Conservation (phyloP, 164 flowering plant genomes). For the Hamamelis virginiana region DNA sequence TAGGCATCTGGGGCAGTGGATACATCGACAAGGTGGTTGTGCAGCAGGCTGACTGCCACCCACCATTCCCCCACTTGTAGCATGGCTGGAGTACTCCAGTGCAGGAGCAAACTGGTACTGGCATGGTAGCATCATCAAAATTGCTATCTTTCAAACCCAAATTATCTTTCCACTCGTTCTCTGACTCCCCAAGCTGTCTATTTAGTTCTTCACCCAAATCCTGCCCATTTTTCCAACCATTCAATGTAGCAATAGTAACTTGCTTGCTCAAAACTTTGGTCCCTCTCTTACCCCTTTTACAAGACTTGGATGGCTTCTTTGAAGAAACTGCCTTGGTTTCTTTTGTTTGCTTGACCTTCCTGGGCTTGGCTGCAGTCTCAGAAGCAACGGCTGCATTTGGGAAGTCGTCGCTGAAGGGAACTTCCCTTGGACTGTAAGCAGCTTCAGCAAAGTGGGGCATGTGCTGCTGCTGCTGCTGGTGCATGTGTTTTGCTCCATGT, state of each 20-base stretch:
- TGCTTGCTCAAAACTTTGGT: constrained; percentile 33
- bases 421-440: constrained; percentile 28
- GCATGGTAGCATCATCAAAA: constrained; percentile 38
- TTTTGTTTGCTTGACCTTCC: constrained; percentile 27
- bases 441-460: constrained; percentile 23
- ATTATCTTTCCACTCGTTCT: constrained; percentile 28
- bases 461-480: constrained; percentile 33
- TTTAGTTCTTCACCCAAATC: constrained; percentile 1
- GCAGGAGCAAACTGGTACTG: constrained; percentile 60
- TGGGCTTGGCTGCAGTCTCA: constrained; percentile 28
- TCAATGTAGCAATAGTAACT: constrained; percentile 21
- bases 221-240: constrained; percentile 1
- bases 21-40: constrained; percentile 56
- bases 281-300: constrained; percentile 22
- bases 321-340: constrained; percentile 22
- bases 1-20: constrained; percentile 56
- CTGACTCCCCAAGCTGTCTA: background rate
- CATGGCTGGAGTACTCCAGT: constrained; percentile 51
- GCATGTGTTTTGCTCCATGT: constrained; percentile 28
- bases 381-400: constrained; percentile 35
- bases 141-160: constrained; percentile 33
- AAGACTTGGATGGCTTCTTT: constrained; percentile 17
- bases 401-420: constrained; percentile 37
- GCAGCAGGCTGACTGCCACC: constrained; percentile 79
- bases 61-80: constrained; percentile 76